Percentiles rank a stretch among this genome's conserved stretches.
Evolutionary conservation across 345 rosid genomes (phyloP).

Genomic region (Euphorbia pulcherrima): DNA sequence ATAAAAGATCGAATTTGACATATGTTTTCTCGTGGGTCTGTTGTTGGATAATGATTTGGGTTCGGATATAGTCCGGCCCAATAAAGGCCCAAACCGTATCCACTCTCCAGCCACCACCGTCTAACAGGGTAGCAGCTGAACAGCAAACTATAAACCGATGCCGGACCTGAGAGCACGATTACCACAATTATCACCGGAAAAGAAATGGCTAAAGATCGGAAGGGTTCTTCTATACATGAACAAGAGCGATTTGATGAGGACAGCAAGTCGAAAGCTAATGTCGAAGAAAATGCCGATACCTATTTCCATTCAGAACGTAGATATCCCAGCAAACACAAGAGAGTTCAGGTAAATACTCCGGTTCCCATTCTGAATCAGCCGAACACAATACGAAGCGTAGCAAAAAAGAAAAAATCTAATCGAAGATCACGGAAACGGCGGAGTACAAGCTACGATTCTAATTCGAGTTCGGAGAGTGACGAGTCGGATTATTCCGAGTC

Average conservation of each 20-base stretch:
- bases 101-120: too few species aligned
- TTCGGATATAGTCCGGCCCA: not conserved
- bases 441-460: conserved; percentile 8
- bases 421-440: conserved; percentile 11
- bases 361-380: not conserved
- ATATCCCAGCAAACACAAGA: conserved; percentile 1
- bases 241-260: not conserved
- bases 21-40: too few species aligned
- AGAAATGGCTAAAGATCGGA: conserved; percentile 4
- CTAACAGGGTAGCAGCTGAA: not conserved
- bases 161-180: too few species aligned
- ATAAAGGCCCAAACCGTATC: too few species aligned
- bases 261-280: not conserved
- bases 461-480: conserved; percentile 5
- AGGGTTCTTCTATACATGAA: not conserved
- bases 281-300: not conserved
- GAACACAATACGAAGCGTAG: not conserved
- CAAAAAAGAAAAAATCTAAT: not conserved
- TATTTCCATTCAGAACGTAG: not conserved
- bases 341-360: not conserved
- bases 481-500: conserved; percentile 21
- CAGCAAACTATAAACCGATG: not conserved
- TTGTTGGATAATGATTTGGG: not conserved
- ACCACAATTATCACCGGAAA: too few species aligned
- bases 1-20: too few species aligned